Evolutionary conservation across 169 alveolate species (phyloP), one percentile per base, ranked within the genome.

Genomic region (Cryptosporidium sp.): DNA sequence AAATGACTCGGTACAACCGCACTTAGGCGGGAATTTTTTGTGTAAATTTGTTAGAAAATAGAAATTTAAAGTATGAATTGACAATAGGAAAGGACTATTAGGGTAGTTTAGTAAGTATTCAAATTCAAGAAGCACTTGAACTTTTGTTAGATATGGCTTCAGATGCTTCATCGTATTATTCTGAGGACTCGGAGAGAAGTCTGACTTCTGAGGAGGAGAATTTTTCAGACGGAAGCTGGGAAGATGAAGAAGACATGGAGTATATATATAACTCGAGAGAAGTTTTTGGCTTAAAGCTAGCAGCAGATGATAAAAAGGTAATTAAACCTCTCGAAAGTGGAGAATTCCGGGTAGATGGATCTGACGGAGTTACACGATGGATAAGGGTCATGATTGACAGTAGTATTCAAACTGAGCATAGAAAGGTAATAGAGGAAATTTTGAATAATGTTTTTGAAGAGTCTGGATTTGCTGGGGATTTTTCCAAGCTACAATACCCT

Each of bases 101-200:
- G 23, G 67, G 23, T 8, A 23, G 21, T 18, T 9, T 55, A 23
- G 10, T 55, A 55, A 26, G 16, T n/a, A 16, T 16, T 55, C 7
- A 0, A 10, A 26, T 55, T 26, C 0, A 16, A 16, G 23, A 16
- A 23, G 35, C 10, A 12, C 12, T 21, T 9, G 35, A 2, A 1
- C 12, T 16, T 21, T 26, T 55, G 18, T 16, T 55, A 23, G 50
- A 65, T 6, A 80, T 80, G 89, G 74, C 9, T 23, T 61, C 68
- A 4, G 89, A 80, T 21, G 68, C 39, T 50, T 80, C 89, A 16
- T 80, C 89, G 18, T 80, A 62, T 48, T 80, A 61, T 45, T 80
- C 89, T 26, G 89, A 80, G 43, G 75, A 65, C 45, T 80, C 89
- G 1, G 73, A 62, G 16, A 43, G 75, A 45, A 80, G 39, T 41